A percentile compares a stretch with the other conserved stretches of the same genome.
Evolutionary conservation across 2,329 filamentous ascomycete species (phyloP).

Genomic region (Orbilia quercus): DNA sequence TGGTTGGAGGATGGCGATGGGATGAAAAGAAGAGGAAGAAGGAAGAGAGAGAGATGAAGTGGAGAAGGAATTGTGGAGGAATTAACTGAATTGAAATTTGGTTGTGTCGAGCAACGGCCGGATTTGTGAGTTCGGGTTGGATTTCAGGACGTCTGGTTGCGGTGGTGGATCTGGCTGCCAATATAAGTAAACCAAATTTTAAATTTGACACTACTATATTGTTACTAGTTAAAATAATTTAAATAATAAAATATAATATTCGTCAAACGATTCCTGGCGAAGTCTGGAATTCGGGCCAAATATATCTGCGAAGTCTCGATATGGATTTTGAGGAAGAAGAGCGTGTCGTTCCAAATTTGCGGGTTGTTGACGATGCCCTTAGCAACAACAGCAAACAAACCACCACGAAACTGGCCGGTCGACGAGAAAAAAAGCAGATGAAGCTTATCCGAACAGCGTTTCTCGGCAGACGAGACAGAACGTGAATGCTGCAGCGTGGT

Average conservation of each 20-base stretch:
- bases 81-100: conserved; percentile 25
- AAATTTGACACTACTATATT: neutral
- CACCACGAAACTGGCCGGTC: neutral
- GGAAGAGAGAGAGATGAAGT: too few relatives aligned
- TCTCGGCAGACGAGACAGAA: conserved; percentile 19
- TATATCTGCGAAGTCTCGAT: conserved; percentile 5
- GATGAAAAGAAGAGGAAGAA: conserved; percentile 15
- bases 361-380: conserved; percentile 21
- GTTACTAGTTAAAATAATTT: too few relatives aligned
- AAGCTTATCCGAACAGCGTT: conserved; percentile 2
- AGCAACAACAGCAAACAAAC: conserved; percentile 35
- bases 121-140: conserved; percentile 30
- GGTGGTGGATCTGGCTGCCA: conserved; percentile 4
- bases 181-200: conserved; percentile 10
- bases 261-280: conserved; percentile 18
- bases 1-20: neutral
- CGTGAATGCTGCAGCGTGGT: conserved; percentile 28
- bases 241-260: too few relatives aligned
- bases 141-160: conserved; percentile 15
- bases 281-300: conserved; percentile 12
- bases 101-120: conserved; percentile 52
- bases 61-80: conserved; percentile 18
- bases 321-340: neutral
- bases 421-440: too few relatives aligned
- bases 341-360: neutral